Percentiles rank a stretch among this genome's conserved stretches.
phyloP scores from a whole-genome alignment of 2,329 filamentous ascomycete genomes.

The Neonectria neomacrospora region DNA sequence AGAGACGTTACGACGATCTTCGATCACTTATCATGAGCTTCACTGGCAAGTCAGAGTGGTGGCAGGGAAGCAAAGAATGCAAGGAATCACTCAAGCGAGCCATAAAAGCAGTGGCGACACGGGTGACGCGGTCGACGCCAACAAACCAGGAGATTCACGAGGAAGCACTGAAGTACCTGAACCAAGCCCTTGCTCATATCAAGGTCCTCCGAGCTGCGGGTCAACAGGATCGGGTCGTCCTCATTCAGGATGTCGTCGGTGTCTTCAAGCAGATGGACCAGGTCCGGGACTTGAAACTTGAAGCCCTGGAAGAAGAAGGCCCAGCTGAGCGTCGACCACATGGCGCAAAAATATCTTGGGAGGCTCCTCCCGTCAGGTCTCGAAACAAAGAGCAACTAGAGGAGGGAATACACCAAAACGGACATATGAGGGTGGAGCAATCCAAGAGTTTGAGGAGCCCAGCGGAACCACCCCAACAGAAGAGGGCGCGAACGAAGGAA shows the following conservation, averaged over 20 bases:
- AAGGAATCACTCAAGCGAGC: constrained; percentile 53
- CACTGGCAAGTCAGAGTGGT: constrained; percentile 47
- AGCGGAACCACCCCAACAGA: constrained; percentile 18
- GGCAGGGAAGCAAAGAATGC: constrained; percentile 52
- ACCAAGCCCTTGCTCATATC: constrained; percentile 39
- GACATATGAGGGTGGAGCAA: background rate
- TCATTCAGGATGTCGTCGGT: constrained; percentile 33
- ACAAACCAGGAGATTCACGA: constrained; percentile 36
- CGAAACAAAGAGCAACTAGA: background rate
- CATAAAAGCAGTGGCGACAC: constrained; percentile 49
- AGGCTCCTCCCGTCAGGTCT: constrained; percentile 9
- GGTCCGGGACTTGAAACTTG: constrained; percentile 28
- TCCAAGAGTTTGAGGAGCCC: background rate
- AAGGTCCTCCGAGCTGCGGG: constrained; percentile 36
- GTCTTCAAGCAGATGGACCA: constrained; percentile 36
- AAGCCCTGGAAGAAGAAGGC: constrained; percentile 20
- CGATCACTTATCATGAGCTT: constrained; percentile 47
- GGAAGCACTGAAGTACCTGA: constrained; percentile 37
- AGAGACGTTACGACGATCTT: constrained; percentile 47
- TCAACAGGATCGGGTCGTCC: constrained; percentile 32
- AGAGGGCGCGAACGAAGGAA: constrained; percentile 19
- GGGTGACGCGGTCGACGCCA: constrained; percentile 28
- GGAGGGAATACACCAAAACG: background rate
- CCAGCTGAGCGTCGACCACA: constrained; percentile 18
- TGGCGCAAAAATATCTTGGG: constrained; percentile 28